Evolutionary conservation across 2,329 filamentous ascomycete species (phyloP).

Genomic region (Metarhizium humberi): DNA sequence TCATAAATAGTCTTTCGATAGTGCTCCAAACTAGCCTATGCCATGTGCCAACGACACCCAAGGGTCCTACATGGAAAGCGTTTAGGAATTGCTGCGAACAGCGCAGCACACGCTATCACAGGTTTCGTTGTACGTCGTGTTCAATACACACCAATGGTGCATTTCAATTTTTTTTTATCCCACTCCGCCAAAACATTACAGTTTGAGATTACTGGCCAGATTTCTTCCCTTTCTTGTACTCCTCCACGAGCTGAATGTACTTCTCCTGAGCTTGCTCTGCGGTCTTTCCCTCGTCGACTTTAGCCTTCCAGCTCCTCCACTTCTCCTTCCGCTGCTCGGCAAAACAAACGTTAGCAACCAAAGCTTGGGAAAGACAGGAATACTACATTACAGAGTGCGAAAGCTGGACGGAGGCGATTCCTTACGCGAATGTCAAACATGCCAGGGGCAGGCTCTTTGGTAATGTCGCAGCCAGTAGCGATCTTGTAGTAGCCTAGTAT

Average conservation of each 20-base stretch:
- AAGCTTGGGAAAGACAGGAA: too few relatives aligned
- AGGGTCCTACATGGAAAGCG: neutral
- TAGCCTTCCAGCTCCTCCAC: constrained; percentile 21
- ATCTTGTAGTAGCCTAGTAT: constrained; percentile 50
- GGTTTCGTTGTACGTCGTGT: too few relatives aligned
- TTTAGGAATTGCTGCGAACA: too few relatives aligned
- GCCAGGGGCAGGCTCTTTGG: constrained; percentile 48
- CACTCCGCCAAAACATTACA: neutral
- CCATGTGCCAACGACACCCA: neutral
- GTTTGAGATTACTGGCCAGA: neutral
- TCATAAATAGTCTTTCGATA: neutral
- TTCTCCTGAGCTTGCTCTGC: constrained; percentile 60
- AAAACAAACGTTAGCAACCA: neutral
- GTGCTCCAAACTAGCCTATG: neutral
- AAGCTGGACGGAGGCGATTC: neutral
- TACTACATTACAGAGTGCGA: neutral
- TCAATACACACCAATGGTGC: too few relatives aligned
- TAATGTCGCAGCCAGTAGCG: constrained; percentile 46
- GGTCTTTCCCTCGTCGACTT: constrained; percentile 53
- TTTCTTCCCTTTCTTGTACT: constrained; percentile 43
- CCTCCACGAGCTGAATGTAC: constrained; percentile 66
- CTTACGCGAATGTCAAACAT: constrained; percentile 61
- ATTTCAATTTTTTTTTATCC: too few relatives aligned
- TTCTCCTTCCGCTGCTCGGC: constrained; percentile 74
- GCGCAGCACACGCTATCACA: too few relatives aligned